These are phyloP conservation scores for Chlorella sp. DNA, from an alignment of 139 green algal species.

Conservation along the genomic window DNA sequence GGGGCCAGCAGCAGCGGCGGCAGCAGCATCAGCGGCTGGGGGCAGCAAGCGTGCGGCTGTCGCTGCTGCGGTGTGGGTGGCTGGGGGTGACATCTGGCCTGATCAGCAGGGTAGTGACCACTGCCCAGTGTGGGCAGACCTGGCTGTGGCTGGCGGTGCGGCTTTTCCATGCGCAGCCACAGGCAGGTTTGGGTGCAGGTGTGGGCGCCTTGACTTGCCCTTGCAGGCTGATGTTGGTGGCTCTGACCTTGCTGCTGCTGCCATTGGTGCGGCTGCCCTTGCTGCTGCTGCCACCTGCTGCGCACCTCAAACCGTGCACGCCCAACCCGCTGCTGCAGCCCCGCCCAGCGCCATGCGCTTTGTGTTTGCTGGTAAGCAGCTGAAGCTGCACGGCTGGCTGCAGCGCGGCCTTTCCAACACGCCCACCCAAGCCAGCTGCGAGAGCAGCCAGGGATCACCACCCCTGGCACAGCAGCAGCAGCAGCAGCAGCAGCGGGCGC, in stretches of 20 bases:
- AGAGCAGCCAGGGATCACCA: neutral
- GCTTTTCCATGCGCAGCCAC: conserved; percentile 23
- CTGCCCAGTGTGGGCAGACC: conserved; percentile 63
- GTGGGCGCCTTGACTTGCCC: neutral
- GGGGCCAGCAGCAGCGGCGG: neutral
- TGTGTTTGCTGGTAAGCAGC: conserved; percentile 44
- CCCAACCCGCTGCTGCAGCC: neutral
- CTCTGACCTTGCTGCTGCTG: neutral
- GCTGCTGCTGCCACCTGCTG: neutral
- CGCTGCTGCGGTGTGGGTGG: neutral
- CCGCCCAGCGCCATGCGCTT: conserved; percentile 1
- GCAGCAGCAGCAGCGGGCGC: conserved; percentile 4
- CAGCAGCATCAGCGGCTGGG: neutral
- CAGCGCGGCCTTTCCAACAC: neutral
- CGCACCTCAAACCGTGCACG: too few species aligned
- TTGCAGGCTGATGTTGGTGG: too few species aligned
- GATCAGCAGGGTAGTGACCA: conserved; percentile 78
- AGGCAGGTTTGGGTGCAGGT: neutral
- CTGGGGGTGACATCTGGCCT: conserved; percentile 54
- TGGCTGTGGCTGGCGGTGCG: neutral
- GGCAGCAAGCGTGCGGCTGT: neutral
- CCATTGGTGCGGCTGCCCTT: neutral
- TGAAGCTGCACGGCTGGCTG: conserved; percentile 47
- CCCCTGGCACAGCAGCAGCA: neutral
- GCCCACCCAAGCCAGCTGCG: neutral